phyloP scores from a whole-genome alignment of 75 land plant species.

The Selaginella tamariscina region DNA sequence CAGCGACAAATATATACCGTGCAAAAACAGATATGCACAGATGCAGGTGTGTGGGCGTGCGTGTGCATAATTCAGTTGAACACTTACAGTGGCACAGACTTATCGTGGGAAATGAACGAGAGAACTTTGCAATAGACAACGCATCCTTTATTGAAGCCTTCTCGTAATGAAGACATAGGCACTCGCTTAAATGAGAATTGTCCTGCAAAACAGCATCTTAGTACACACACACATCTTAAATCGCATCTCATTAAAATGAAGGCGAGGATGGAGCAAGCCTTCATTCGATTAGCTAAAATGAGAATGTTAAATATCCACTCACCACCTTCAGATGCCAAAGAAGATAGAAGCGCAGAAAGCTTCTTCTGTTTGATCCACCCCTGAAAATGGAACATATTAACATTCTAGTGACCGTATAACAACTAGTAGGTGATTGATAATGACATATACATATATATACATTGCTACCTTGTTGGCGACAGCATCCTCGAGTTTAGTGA shows the following conservation, averaged over 20 bases:
- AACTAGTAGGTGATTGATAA: not conserved
- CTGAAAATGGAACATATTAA: constrained; percentile 23
- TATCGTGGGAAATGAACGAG: constrained; percentile 54
- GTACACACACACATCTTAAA: too few species aligned
- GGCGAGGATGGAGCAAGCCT: too few species aligned
- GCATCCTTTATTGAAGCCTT: constrained; percentile 62
- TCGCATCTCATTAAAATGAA: constrained; percentile 1
- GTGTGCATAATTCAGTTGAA: not conserved
- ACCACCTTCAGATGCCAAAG: constrained; percentile 26
- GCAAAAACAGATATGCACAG: not conserved
- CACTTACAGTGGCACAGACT: constrained; percentile 59
- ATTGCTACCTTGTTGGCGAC: constrained; percentile 25
- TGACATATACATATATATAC: not conserved
- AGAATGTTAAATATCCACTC: not conserved
- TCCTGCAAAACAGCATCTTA: constrained; percentile 28
- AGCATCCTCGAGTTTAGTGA: constrained; percentile 51
- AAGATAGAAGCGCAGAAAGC: constrained; percentile 34
- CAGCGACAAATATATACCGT: not conserved
- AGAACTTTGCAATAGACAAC: constrained; percentile 54
- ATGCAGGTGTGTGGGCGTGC: too few species aligned
- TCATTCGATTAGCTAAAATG: too few species aligned
- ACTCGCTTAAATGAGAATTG: constrained; percentile 35
- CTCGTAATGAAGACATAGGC: constrained; percentile 34
- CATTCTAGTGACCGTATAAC: not conserved
- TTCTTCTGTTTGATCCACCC: constrained; percentile 41